Base-by-base conservation (phyloP, 805 yeast genomes). In the Yamadazyma sp. region DNA sequence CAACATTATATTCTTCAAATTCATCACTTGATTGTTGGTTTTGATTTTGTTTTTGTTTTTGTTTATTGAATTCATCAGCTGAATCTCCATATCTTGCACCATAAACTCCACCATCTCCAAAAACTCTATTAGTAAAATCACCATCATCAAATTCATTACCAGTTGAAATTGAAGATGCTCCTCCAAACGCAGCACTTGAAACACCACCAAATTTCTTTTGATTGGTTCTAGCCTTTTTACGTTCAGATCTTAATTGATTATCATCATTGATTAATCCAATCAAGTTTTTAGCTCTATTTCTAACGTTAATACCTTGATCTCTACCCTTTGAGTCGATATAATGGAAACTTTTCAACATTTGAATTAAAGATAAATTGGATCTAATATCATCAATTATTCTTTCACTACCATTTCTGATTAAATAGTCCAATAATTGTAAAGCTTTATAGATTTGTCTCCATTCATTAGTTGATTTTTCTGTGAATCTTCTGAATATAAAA, bases 401-500 rank as follows among this genome's bases (percentile, higher is more conserved):
- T 62, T 93, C 98, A 19, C 93, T 78, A 1, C 98, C 98, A 54
- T 91, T 86, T 59, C 86, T 86, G 45, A 93, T 75, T 49, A 93
- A 70, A 57, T 86, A 93, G 52, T 93, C 98, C 59, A 91, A 74
- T 58, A 93, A 73, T 57, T 89, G 97, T 50, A 93, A 70, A 3
- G 96, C 80, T 65, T 93, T 93, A 68, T 93, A 93, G 46, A 93
- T 91, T 60, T 93, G 98, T 56, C 98, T 79, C 98, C 98, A 93
- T 63, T 93, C 98, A 56, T 79, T 82, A 32, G 97, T 95, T 5
- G 93, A 75, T 64, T 93, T 93, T 59, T 93, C 98, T 5, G 98
- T 91, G 65, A 93, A 93, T 44, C 98, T 75, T 50, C 95, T 71
- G 55, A 82, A 82, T 18, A 83, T 73, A 78, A 85, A 81, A 3